These are phyloP conservation scores for Smittium mucronatum DNA, from an alignment of 371 early-diverging fungal genomes.

Conservation along the genomic window DNA sequence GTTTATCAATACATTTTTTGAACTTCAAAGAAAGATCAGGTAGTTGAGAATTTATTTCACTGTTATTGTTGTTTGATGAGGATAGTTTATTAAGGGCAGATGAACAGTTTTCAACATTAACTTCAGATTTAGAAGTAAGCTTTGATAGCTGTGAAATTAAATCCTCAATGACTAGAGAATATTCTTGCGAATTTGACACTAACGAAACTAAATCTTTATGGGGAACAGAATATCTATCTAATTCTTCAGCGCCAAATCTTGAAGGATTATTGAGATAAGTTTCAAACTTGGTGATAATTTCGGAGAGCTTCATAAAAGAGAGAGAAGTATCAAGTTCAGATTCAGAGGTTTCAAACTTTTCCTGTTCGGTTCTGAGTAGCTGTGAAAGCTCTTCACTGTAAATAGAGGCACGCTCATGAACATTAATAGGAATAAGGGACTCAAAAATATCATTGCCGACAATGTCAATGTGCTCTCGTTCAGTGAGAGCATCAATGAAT, in stretches of 20 bases:
- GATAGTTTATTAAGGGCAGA: neutral
- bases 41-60: neutral
- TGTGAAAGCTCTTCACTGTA: slow-evolving; percentile 93
- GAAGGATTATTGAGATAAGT: slow-evolving; percentile 13
- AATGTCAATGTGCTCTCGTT: slow-evolving; percentile 51
- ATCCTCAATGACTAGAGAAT: slow-evolving; percentile 21
- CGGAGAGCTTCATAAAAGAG: slow-evolving; percentile 72
- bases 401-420: slow-evolving; percentile 80
- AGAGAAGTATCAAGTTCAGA: slow-evolving; percentile 73
- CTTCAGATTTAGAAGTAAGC: slow-evolving; percentile 56
- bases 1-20: slow-evolving; percentile 61
- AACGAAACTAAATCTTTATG: slow-evolving; percentile 47
- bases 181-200: slow-evolving; percentile 43
- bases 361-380: slow-evolving; percentile 64
- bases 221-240: slow-evolving; percentile 44
- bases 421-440: slow-evolving; percentile 72
- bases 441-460: slow-evolving; percentile 77
- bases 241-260: slow-evolving; percentile 18
- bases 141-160: slow-evolving; percentile 19
- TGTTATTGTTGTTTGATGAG: neutral
- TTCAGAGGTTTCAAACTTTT: slow-evolving; percentile 62
- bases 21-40: slow-evolving; percentile 40
- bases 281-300: slow-evolving; percentile 56
- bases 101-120: slow-evolving; percentile 19
- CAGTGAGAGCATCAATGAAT: slow-evolving; percentile 24